Evolutionary conservation across 768 basidiomycete genomes (phyloP), one percentile per base, ranked within the genome.

Genomic region (Leccinellum rugosiceps): DNA sequence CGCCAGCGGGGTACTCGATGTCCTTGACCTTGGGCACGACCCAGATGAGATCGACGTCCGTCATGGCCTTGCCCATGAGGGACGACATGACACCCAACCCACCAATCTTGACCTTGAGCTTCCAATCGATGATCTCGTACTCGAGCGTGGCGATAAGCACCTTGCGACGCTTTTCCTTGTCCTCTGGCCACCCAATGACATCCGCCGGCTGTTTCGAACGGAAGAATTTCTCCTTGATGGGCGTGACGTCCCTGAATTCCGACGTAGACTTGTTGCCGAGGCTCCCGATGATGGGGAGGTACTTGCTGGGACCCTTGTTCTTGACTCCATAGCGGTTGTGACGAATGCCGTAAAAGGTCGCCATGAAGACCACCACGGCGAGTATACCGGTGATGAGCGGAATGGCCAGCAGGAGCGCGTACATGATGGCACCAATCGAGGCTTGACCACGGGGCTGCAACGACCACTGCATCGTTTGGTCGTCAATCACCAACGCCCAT

Each of bases 51-150:
- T 96, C 94, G 53, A 96, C 94, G 68, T 97, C 94, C 48, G 90
- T 91, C 94, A 97, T 97, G 6, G 94, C 94, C 73, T 96, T 97
- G 61, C 94, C 94, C 94, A 97, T 97, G 34, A 97, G 78, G 73
- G 88, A 88, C 3, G 94, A 96, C 94, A 97, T 97, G 76, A 96
- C 94, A 79, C 94, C 94, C 19, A 97, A 80, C 74, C 94, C 94
- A 76, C 94, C 94, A 62, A 96, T 96, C 80, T 96, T 96, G 78
- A 97, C 94, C 74, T 97, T 97, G 60, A 95, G 74, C 75, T 95
- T 95, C 94, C 94, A 97, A 68, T 96, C 94, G 67, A 97, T 86
- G 68, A 97, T 90, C 72, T 97, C 94, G 74, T 97, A 97, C 74
- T 97, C 94, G 51, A 97, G 80, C 0, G 94, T 96, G 17, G 94